Conservation (phyloP, 345 rosid genomes). For the Lepidium didymum region DNA sequence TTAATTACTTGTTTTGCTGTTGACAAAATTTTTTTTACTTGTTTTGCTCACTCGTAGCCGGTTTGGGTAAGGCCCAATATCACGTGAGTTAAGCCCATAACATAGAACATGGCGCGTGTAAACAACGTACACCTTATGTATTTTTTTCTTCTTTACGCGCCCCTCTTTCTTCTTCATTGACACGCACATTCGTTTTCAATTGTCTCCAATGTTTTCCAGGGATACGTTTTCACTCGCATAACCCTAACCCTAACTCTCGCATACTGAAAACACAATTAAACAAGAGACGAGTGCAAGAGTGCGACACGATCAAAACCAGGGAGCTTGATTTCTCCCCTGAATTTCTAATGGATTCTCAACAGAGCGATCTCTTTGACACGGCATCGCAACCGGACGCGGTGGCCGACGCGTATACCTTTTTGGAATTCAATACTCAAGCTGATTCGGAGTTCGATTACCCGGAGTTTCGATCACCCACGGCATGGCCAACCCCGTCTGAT, state of each 20-base stretch:
- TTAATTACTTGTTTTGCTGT: no score
- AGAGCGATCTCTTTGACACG: conserved; percentile 68
- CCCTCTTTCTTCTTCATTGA: conserved; percentile 4
- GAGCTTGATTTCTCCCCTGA: conserved; percentile 20
- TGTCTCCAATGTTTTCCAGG: not conserved
- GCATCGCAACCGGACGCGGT: conserved; percentile 94
- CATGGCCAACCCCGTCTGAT: conserved; percentile 96
- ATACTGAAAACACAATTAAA: not conserved
- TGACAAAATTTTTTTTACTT: no score
- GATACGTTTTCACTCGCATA: conserved; percentile 15
- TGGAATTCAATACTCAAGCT: conserved; percentile 95
- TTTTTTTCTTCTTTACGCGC: not conserved
- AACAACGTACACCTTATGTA: not conserved
- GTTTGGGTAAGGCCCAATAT: not conserved
- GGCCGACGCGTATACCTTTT: conserved; percentile 81
- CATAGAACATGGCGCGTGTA: not conserved
- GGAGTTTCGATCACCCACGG: conserved; percentile 71
- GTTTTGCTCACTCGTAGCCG: not conserved
- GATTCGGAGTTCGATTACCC: conserved; percentile 96
- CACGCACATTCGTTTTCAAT: conserved; percentile 2
- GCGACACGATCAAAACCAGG: conserved; percentile 4
- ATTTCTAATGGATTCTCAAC: conserved; percentile 72
- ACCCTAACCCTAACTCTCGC: conserved; percentile 32
- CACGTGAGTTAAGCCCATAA: conserved; percentile 10
- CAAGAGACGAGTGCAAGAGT: conserved; percentile 6